These are phyloP conservation scores for Suillus fuscotomentosus DNA, from an alignment of 768 basidiomycete genomes.

Conservation along the genomic window DNA sequence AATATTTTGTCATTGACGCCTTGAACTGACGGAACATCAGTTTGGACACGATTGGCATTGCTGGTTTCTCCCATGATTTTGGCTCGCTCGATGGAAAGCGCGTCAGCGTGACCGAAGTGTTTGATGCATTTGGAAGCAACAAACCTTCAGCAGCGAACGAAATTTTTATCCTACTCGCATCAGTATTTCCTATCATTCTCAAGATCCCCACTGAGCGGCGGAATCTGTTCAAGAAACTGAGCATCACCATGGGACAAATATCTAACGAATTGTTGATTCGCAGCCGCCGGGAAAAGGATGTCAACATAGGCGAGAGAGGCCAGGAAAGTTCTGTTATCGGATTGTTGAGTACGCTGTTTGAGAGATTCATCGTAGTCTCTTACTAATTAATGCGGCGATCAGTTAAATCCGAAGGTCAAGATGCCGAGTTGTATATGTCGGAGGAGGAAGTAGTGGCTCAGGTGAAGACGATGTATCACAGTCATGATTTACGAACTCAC, in stretches of 20 bases:
- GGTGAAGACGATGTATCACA: no score
- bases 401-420: no score
- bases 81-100: conserved; percentile 47
- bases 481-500: no score
- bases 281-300: no score
- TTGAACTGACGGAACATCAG: conserved; percentile 22
- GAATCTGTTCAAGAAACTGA: neutral
- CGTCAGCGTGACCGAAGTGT: conserved; percentile 40
- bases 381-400: no score
- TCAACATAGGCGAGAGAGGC: no score
- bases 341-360: no score
- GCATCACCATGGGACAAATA: neutral
- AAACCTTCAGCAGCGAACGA: conserved; percentile 25
- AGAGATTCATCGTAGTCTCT: no score
- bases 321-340: no score
- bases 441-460: no score
- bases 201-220: neutral
- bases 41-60: conserved; percentile 56
- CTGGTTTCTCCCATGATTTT: conserved; percentile 60
- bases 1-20: neutral
- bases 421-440: no score
- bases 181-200: neutral
- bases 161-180: neutral
- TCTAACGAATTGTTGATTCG: neutral
- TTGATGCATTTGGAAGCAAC: conserved; percentile 33